These are phyloP conservation scores for Lactarius pseudohatsudake DNA, from an alignment of 768 basidiomycete genomes.

Conservation along the genomic window DNA sequence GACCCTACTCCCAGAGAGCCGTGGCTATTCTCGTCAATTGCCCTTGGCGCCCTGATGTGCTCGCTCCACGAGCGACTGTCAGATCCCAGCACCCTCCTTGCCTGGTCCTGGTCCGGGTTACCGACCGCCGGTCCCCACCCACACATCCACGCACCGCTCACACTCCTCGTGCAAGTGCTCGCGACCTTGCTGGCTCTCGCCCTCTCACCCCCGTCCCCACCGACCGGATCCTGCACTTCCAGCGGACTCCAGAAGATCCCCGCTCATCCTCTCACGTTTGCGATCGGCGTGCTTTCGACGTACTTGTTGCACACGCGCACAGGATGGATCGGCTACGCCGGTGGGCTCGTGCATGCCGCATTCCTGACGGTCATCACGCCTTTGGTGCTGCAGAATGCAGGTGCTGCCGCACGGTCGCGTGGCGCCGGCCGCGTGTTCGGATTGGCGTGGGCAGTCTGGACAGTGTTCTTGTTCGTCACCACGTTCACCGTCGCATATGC, in stretches of 20 bases:
- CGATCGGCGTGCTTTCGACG: constrained; percentile 50
- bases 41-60: constrained; percentile 69
- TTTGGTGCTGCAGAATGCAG: constrained; percentile 48
- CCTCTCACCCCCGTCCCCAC: constrained; percentile 27
- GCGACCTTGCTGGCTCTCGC: constrained; percentile 50
- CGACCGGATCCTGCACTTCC: neutral
- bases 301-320: constrained; percentile 57
- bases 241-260: constrained; percentile 31
- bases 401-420: constrained; percentile 35
- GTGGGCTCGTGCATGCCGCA: constrained; percentile 59
- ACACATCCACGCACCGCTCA: constrained; percentile 66
- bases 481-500: constrained; percentile 89
- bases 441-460: constrained; percentile 57
- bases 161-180: constrained; percentile 58
- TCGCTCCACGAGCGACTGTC: constrained; percentile 69
- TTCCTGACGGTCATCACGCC: constrained; percentile 70
- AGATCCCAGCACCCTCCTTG: constrained; percentile 75
- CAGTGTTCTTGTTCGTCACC: constrained; percentile 62
- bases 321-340: constrained; percentile 69
- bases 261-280: constrained; percentile 52
- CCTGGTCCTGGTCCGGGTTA: constrained; percentile 92
- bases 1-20: constrained; percentile 10
- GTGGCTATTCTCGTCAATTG: constrained; percentile 48
- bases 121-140: constrained; percentile 71
- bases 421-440: constrained; percentile 52